A percentile compares a stretch with the other conserved stretches of the same genome.
Conservation (phyloP, 495 filamentous ascomycete species). For the Tuber umbilicatum region DNA sequence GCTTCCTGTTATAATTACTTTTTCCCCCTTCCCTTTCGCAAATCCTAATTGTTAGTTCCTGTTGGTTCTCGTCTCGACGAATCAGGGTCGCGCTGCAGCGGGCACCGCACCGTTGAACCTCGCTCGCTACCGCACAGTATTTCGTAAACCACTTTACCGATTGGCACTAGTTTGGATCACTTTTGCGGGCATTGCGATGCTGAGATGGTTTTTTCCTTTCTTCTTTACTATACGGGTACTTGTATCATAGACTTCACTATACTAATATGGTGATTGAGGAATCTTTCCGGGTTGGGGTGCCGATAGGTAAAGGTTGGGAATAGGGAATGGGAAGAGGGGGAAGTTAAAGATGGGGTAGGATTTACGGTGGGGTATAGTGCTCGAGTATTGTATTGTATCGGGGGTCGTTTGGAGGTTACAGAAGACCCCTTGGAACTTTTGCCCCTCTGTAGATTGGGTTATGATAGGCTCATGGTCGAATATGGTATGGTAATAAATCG, state of each 20-base stretch:
- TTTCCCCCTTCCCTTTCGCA: neutral
- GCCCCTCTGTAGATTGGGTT: neutral
- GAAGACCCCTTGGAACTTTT: neutral
- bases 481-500: neutral
- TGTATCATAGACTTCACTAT: neutral
- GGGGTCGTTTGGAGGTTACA: neutral
- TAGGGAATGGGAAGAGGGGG: neutral
- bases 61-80: slow-evolving; percentile 1
- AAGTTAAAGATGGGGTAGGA: neutral
- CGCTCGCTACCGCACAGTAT: neutral
- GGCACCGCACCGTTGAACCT: neutral
- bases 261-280: neutral
- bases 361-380: neutral
- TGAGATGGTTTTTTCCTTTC: neutral
- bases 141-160: neutral
- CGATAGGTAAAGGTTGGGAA: neutral
- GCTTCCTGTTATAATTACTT: neutral
- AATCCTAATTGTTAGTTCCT: neutral
- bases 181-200: too few relatives aligned
- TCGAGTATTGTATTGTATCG: neutral
- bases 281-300: neutral
- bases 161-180: too few relatives aligned
- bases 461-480: neutral
- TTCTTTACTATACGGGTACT: neutral
- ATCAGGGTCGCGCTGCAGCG: neutral